Evolutionary conservation across 2,329 filamentous ascomycete genomes (phyloP).

Genomic region (Zelopaecilomyces penicillatus): DNA sequence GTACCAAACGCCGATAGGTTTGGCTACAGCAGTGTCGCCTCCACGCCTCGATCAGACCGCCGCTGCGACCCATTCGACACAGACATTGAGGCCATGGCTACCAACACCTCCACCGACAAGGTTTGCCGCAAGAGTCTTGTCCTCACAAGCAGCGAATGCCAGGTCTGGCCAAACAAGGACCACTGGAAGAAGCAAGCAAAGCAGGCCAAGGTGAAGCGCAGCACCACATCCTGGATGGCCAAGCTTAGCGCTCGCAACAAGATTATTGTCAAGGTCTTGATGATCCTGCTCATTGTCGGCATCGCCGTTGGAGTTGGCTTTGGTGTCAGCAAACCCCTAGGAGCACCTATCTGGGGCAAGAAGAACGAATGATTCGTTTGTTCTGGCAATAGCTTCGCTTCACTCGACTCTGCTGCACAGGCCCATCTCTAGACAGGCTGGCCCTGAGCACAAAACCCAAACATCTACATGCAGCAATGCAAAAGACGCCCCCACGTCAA

Average conservation of each 20-base stretch:
- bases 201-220: slow-evolving; percentile 43
- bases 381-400: too few relatives aligned
- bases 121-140: slow-evolving; percentile 17
- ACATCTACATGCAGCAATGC: too few relatives aligned
- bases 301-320: slow-evolving; percentile 49
- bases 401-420: too few relatives aligned
- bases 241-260: slow-evolving; percentile 45
- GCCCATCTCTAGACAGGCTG: too few relatives aligned
- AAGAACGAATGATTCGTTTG: neutral
- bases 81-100: slow-evolving; percentile 47
- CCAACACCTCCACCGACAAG: slow-evolving; percentile 28
- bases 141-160: slow-evolving; percentile 37
- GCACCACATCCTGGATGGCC: slow-evolving; percentile 43
- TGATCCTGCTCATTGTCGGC: slow-evolving; percentile 44
- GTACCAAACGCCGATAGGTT: slow-evolving; percentile 15
- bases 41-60: slow-evolving; percentile 35
- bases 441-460: too few relatives aligned
- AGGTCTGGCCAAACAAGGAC: slow-evolving; percentile 52
- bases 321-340: slow-evolving; percentile 52
- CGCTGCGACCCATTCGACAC: slow-evolving; percentile 47
- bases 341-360: slow-evolving; percentile 49
- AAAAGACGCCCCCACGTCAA: too few relatives aligned
- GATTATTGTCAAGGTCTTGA: slow-evolving; percentile 45
- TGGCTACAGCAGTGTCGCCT: slow-evolving; percentile 28
- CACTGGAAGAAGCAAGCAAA: slow-evolving; percentile 54